Conservation (phyloP, 106 monocot genomes). For the Dendrobium nobile region DNA sequence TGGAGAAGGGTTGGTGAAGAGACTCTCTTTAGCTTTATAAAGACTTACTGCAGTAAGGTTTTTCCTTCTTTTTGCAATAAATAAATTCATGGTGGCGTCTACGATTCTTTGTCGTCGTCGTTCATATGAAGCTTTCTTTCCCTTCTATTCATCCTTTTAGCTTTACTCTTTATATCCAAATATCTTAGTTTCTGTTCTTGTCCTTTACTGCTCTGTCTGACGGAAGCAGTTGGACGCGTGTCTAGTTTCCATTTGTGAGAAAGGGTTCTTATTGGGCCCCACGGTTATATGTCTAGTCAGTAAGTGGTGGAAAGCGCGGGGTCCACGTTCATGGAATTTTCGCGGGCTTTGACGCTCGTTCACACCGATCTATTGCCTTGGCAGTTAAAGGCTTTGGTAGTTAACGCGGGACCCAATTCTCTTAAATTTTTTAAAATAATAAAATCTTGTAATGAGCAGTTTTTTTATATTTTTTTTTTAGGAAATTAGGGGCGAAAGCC, state of each 20-base stretch:
- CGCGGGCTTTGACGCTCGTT: slow-evolving; percentile 10
- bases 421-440: too few relatives aligned
- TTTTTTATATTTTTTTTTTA: too few relatives aligned
- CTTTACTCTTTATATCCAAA: slow-evolving; percentile 11
- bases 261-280: neutral
- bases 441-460: too few relatives aligned
- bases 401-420: too few relatives aligned
- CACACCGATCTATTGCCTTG: neutral
- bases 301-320: slow-evolving; percentile 7
- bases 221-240: neutral
- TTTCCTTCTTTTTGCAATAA: neutral
- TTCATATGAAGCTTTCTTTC: slow-evolving; percentile 12
- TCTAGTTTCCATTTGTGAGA: neutral
- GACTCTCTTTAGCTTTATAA: slow-evolving; percentile 13
- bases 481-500: too few relatives aligned
- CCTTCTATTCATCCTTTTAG: neutral
- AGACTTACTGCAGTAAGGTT: neutral
- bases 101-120: neutral
- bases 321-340: neutral
- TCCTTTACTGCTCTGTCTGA: slow-evolving; percentile 1
- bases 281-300: slow-evolving; percentile 5
- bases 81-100: neutral
- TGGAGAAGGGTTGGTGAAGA: neutral
- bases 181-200: slow-evolving; percentile 7
- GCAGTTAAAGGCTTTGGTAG: too few relatives aligned